These are phyloP conservation scores for Schizochytrium sp. DNA, from an alignment of 108 stramenopile species.

Conservation along the genomic window DNA sequence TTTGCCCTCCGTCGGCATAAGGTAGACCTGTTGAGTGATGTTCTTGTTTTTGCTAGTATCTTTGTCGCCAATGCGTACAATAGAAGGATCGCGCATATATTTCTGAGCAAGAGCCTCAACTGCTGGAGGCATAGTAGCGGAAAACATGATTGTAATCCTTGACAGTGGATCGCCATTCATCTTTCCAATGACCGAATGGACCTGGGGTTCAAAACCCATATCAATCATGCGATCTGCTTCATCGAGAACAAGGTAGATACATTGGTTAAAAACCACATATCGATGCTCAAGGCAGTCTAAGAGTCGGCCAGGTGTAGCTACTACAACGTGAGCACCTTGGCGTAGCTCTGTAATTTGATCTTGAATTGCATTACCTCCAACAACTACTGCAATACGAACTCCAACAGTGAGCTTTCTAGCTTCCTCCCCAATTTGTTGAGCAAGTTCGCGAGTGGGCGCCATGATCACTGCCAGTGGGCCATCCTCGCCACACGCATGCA, in stretches of 20 bases:
- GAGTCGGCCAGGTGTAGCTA: conserved; percentile 97
- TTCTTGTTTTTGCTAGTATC: conserved; percentile 92
- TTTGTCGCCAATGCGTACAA: conserved; percentile 88
- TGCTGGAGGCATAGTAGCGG: conserved; percentile 94
- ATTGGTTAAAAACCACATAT: conserved; percentile 95
- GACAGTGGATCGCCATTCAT: conserved; percentile 73
- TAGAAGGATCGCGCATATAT: conserved; percentile 91
- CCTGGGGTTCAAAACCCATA: conserved; percentile 94
- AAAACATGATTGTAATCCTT: conserved; percentile 95
- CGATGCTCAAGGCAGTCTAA: conserved; percentile 93
- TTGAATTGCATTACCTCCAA: conserved; percentile 91
- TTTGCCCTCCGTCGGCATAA: conserved; percentile 79
- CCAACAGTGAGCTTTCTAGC: conserved; percentile 78
- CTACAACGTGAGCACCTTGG: conserved; percentile 87
- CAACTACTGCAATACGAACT: conserved; percentile 78
- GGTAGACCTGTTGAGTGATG: conserved; percentile 88
- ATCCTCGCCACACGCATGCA: conserved; percentile 83
- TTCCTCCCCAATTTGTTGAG: conserved; percentile 92
- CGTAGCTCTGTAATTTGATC: conserved; percentile 88
- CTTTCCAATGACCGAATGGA: conserved; percentile 87
- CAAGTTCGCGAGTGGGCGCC: conserved; percentile 96
- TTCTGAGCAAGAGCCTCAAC: conserved; percentile 90
- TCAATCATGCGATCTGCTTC: conserved; percentile 94
- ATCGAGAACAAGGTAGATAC: conserved; percentile 93
- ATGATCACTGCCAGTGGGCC: conserved; percentile 93